Evolutionary conservation across 176 grass and related monocot species (phyloP), one percentile per base, ranked within the genome.

Genomic region (Rhipidocladum racemiflorum): DNA sequence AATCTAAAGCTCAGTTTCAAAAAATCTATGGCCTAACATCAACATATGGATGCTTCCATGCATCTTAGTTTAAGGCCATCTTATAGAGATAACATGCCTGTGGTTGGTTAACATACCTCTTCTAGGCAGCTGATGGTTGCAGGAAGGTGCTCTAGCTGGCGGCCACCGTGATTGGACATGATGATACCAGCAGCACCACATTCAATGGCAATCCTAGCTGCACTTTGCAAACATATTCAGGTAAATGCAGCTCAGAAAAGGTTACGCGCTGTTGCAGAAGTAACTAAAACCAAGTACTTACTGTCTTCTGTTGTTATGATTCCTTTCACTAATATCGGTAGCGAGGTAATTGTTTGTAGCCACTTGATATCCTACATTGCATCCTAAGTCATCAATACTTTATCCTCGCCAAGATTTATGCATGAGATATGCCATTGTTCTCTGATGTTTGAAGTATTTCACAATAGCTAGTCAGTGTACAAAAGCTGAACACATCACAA

Each of bases 261-360:
- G 18, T 28, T 28, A 4, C 55, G 53, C 1, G 15, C 44, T 42
- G 46, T 61, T 61, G 27, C 6, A 36, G 30, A 40, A 27, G 16
- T 61, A 55, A 55, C 28, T 63, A 40, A 48, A 61, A 38, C 29
- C 61, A 40, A 85, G 10, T 43, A 81, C 85, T 77, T 32, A 32
- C 3, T n/a, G n/a, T 94, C 92, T 62, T 97, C 92, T 71, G 92
- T 90, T 50, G 90, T 94, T 88, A 94, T 71, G 46, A 97, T 65
- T 23, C 95, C 95, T 91, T 97, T 97, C 77, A 94, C 79, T 77
- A 97, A 23, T 71, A 97, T 94, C 2, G 94, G 94, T 57, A 97
- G 65, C 2, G 92, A 85, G 74, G 94, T 97, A 56, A 97, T 61
- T 63, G 92, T 97, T 78, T 92, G 88, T 17, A 97, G 25, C 95